Base-by-base conservation (phyloP, 345 rosid species). In the Angophora floribunda region DNA sequence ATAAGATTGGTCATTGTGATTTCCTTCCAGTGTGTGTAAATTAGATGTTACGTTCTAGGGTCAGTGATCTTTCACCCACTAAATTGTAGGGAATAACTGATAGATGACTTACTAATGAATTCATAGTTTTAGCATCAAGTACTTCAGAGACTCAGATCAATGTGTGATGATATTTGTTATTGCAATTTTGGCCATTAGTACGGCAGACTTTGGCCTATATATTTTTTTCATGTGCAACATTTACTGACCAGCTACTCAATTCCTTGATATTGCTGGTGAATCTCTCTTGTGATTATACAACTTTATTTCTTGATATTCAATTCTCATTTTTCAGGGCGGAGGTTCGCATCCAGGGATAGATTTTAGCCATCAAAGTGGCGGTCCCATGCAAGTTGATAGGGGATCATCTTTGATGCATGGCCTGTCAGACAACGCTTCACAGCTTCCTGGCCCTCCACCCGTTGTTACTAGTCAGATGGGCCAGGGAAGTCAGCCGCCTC, bases 331-430 rank as follows among this genome's bases (percentile, higher is more conserved):
- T 89, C 93, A 96, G 99, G 94, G 89, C 2, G 98, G 95, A 86
- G 94, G 95, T 90, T 91, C 96, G 32, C 96, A 90, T 92, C 86
- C 94, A 30, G 98, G 95, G 67, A 87, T 92, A 15, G 97, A 96
- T 53, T 94, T 89, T 90, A 91, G 90, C 93, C 94, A 92, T 90
- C 98, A 94, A 87, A 88, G 88, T 88, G 96, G 94, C 82, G 92
- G 90, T 87, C 86, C 94, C 36, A 91, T 93, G 93, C 95, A 93
- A 87, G 90, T 91, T 44, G 99, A 97, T 85, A 91, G 98, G 93
- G 98, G 96, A 89, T 88, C 97, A 61, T 92, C 96, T 86, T 96
- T 98, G 99, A 94, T 95, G 91, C 88, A 96, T 87, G 94, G 94
- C 88, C 96, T 90, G n/a, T 89, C 94, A 67, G 99, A 97, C 92